These are phyloP conservation scores for Chrysosporium keratinophilum DNA, from an alignment of 2,329 filamentous ascomycete species.

Conservation along the genomic window DNA sequence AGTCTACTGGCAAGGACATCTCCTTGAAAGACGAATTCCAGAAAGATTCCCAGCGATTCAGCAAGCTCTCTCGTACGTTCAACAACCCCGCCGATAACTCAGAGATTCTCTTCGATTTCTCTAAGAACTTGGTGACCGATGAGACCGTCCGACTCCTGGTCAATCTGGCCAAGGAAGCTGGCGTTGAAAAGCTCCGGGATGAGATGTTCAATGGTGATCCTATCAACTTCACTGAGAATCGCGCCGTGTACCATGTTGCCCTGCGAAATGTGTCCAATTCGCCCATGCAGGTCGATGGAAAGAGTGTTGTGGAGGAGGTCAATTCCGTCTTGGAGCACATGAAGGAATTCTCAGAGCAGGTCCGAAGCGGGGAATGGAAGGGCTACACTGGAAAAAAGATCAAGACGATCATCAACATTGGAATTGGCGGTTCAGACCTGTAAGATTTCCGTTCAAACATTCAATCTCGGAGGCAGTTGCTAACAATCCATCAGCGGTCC, in stretches of 20 bases:
- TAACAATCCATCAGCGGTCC: slow-evolving; percentile 54
- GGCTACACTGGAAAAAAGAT: slow-evolving; percentile 96
- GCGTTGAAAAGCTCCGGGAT: slow-evolving; percentile 86
- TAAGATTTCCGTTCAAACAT: slow-evolving; percentile 42
- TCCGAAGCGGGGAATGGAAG: slow-evolving; percentile 92
- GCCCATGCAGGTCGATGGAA: slow-evolving; percentile 72
- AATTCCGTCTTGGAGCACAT: slow-evolving; percentile 90
- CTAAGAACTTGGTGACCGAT: slow-evolving; percentile 95
- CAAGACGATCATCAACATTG: slow-evolving; percentile 91
- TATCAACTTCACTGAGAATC: slow-evolving; percentile 98
- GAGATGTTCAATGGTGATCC: slow-evolving; percentile 95
- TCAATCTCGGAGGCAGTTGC: neutral
- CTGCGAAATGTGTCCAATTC: slow-evolving; percentile 81
- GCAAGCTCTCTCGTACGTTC: slow-evolving; percentile 82
- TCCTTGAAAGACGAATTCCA: slow-evolving; percentile 89
- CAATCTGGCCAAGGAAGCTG: slow-evolving; percentile 83
- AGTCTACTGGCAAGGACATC: slow-evolving; percentile 74
- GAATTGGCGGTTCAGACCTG: slow-evolving; percentile 97
- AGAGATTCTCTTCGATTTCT: slow-evolving; percentile 95
- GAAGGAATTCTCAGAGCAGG: slow-evolving; percentile 94
- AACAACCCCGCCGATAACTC: slow-evolving; percentile 63
- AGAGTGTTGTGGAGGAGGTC: slow-evolving; percentile 89
- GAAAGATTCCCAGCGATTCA: slow-evolving; percentile 76
- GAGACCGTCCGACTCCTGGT: slow-evolving; percentile 80
- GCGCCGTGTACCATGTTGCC: slow-evolving; percentile 90